These are phyloP conservation scores for Martiniozyma asiatica DNA, from an alignment of 1,139 yeast species.

Conservation along the genomic window DNA sequence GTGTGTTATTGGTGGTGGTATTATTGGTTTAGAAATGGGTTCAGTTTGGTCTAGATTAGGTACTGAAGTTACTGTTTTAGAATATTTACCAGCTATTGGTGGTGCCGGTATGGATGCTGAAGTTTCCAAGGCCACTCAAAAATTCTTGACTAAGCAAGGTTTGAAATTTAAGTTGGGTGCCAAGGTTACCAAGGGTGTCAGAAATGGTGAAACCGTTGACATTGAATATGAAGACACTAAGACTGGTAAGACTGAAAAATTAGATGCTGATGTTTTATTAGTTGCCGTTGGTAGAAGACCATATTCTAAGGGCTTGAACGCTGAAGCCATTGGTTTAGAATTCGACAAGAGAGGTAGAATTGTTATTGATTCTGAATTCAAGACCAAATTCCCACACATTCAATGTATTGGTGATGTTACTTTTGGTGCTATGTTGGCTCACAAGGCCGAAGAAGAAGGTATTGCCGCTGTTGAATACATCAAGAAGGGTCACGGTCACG, in stretches of 20 bases:
- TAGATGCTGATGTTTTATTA: constrained; percentile 85
- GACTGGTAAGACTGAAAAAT: constrained; percentile 63
- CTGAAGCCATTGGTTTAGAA: constrained; percentile 83
- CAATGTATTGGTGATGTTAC: constrained; percentile 98
- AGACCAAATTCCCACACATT: constrained; percentile 85
- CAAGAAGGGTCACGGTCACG: constrained; percentile 92
- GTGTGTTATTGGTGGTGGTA: constrained; percentile 97
- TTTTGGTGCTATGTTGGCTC: constrained; percentile 98
- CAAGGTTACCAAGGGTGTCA: constrained; percentile 75
- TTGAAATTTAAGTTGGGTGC: constrained; percentile 86
- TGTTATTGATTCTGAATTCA: constrained; percentile 87
- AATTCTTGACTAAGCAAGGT: constrained; percentile 89
- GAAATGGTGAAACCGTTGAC: constrained; percentile 81
- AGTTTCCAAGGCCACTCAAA: constrained; percentile 82
- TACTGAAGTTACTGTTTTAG: constrained; percentile 87
- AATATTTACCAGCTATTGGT: constrained; percentile 84
- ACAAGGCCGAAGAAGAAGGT: constrained; percentile 99
- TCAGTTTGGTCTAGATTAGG: constrained; percentile 96
- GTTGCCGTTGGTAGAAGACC: constrained; percentile 99
- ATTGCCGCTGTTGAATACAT: constrained; percentile 95
- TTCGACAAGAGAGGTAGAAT: constrained; percentile 85
- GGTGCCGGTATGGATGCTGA: constrained; percentile 95
- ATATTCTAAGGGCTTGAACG: constrained; percentile 78
- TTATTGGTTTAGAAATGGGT: constrained; percentile 98
- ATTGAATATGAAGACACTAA: constrained; percentile 85